A percentile compares a stretch with the other conserved stretches of the same genome.
Conservation (phyloP, 805 yeast species). For the Myxozyma melibiosi region DNA sequence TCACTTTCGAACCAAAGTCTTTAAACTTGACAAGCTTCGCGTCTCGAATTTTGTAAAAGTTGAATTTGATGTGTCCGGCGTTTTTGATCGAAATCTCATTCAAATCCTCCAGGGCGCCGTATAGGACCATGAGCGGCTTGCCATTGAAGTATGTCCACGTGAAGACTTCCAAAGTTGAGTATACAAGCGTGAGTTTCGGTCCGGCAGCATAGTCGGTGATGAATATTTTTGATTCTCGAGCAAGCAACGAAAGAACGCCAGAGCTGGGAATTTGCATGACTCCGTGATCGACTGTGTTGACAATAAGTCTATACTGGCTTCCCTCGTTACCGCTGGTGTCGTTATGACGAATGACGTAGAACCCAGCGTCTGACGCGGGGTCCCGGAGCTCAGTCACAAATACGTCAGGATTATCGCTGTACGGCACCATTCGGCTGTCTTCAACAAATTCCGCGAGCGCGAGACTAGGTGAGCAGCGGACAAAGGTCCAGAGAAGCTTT, state of each 20-base stretch:
- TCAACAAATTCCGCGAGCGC: constrained; percentile 11
- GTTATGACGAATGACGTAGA: constrained; percentile 17
- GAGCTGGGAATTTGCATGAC: constrained; percentile 5
- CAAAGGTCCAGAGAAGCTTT: constrained; percentile 24
- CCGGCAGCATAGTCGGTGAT: constrained; percentile 22
- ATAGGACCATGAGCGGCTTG: constrained; percentile 21
- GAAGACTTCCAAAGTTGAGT: constrained; percentile 23
- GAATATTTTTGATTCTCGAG: constrained; percentile 20
- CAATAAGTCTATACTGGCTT: constrained; percentile 4
- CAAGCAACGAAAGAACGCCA: constrained; percentile 10
- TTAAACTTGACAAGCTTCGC: not conserved
- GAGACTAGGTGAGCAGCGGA: constrained; percentile 14
- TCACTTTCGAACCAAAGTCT: not conserved
- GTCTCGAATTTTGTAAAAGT: constrained; percentile 14
- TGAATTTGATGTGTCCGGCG: constrained; percentile 2
- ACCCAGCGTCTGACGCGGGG: constrained; percentile 11
- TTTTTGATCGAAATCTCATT: constrained; percentile 15
- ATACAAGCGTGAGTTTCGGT: constrained; percentile 4
- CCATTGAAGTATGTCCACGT: constrained; percentile 22
- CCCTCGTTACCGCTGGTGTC: constrained; percentile 11
- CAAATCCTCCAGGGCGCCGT: constrained; percentile 22
- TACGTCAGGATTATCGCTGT: constrained; percentile 19
- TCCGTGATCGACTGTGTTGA: constrained; percentile 3
- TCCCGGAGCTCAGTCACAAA: constrained; percentile 28
- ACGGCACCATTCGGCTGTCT: constrained; percentile 11